A percentile compares a stretch with the other conserved stretches of the same genome.
Evolutionary conservation across 2,329 filamentous ascomycete species (phyloP).

Genomic region (Sordariomycetes sp.): DNA sequence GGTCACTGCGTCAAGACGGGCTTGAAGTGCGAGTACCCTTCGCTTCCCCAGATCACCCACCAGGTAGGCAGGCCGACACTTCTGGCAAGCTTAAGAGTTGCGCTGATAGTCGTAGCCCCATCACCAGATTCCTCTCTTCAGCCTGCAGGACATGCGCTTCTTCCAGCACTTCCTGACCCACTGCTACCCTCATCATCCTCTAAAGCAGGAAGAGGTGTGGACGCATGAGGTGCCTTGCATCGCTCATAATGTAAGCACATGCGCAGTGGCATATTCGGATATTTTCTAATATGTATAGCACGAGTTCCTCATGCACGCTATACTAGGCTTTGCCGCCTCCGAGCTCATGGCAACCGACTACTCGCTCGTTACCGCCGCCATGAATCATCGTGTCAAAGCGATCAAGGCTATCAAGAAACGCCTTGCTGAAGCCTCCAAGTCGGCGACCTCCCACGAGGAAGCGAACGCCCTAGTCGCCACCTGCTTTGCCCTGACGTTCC

Average conservation of each 20-base stretch:
- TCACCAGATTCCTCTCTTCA: constrained; percentile 49
- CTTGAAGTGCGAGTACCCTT: constrained; percentile 54
- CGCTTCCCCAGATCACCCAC: constrained; percentile 37
- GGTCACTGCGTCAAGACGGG: constrained; percentile 55
- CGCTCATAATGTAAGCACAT: constrained; percentile 49
- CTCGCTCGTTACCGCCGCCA: constrained; percentile 45
- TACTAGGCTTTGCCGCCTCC: constrained; percentile 59
- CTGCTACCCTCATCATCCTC: constrained; percentile 54
- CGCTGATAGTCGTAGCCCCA: constrained; percentile 31
- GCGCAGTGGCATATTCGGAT: not conserved
- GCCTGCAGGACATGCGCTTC: constrained; percentile 56
- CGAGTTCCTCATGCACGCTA: constrained; percentile 62
- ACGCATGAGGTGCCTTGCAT: constrained; percentile 57
- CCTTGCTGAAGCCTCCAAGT: constrained; percentile 31
- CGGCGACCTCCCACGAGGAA: constrained; percentile 36
- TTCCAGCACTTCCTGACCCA: constrained; percentile 58
- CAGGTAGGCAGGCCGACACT: constrained; percentile 25
- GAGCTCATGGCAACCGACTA: constrained; percentile 45
- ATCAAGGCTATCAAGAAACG: constrained; percentile 52
- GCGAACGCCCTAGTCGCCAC: constrained; percentile 51
- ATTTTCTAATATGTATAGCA: constrained; percentile 28
- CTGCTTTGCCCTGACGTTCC: constrained; percentile 50
- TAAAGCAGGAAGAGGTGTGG: constrained; percentile 59
- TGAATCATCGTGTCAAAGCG: constrained; percentile 56
- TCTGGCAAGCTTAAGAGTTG: not conserved